Evolutionary conservation across 306 rosid genomes (phyloP).

Genomic region (Phaseolus lunatus): DNA sequence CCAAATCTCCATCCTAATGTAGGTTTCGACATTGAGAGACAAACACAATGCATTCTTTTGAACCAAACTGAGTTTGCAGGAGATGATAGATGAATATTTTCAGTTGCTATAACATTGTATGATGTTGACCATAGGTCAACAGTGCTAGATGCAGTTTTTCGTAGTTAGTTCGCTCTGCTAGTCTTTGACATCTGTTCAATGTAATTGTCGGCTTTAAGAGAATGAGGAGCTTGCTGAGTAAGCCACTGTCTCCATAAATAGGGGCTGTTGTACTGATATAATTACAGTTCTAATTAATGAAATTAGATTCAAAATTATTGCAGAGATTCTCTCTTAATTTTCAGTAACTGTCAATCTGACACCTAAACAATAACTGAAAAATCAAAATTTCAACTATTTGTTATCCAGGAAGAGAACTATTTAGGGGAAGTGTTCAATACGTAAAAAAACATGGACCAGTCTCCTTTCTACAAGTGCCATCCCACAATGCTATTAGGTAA

Average conservation of each 20-base stretch:
- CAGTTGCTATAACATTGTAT: background rate
- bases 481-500: background rate
- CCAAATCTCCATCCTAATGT: background rate
- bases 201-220: background rate
- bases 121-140: background rate
- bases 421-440: conserved; percentile 28
- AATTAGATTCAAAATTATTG: background rate
- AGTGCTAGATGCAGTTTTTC: background rate
- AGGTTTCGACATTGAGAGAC: background rate
- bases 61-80: background rate
- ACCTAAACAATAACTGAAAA: conserved; percentile 2
- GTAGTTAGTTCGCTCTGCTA: background rate
- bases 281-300: background rate
- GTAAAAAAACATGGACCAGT: background rate
- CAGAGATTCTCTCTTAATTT: background rate
- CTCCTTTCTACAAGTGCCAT: conserved; percentile 15
- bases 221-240: background rate
- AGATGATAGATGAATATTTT: background rate
- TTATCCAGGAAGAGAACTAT: conserved; percentile 7
- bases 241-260: background rate
- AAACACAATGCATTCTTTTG: background rate
- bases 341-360: background rate
- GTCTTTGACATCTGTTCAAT: background rate
- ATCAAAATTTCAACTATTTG: background rate
- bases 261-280: background rate